Percentiles rank a stretch among this genome's conserved stretches.
Evolutionary conservation across 2,329 filamentous ascomycete genomes (phyloP).

Genomic region (Arachnopeziza araneosa): DNA sequence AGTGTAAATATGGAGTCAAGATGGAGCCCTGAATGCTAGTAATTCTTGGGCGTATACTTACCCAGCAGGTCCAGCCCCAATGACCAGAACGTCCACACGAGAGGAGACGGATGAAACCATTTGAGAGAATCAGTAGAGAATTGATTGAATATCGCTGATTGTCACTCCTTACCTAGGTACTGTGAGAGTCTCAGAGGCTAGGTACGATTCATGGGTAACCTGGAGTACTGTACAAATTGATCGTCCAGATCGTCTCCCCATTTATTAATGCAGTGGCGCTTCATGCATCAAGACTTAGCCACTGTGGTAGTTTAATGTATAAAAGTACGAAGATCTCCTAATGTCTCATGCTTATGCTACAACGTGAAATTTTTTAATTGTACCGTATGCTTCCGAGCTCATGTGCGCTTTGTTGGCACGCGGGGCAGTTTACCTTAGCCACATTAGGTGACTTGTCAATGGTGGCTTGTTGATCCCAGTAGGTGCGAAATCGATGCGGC

Average conservation of each 20-base stretch:
- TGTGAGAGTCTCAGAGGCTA: not conserved
- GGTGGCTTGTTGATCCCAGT: not conserved
- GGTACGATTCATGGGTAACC: not conserved
- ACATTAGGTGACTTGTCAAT: not conserved
- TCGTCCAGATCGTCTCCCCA: not conserved
- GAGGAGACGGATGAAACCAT: not conserved
- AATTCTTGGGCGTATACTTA: not conserved
- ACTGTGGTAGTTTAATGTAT: not conserved
- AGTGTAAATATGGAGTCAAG: not conserved
- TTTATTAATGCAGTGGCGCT: not conserved
- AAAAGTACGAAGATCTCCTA: not conserved
- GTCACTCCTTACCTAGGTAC: not conserved
- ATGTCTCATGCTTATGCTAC: not conserved
- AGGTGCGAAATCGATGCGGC: not conserved
- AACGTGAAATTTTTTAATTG: not conserved
- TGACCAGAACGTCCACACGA: conserved; percentile 1
- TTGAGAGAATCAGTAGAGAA: not conserved
- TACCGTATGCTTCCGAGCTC: not conserved
- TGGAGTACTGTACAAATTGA: not conserved
- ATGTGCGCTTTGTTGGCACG: not conserved
- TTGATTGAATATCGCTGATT: not conserved
- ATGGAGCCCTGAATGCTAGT: not conserved
- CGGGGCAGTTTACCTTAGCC: not conserved
- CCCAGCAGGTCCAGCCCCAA: conserved; percentile 3
- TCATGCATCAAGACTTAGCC: not conserved